Percentiles rank a stretch among this genome's conserved stretches.
These are phyloP conservation scores for Trichoderma orchidacearum DNA, from an alignment of 495 filamentous ascomycete species.

Conservation along the genomic window DNA sequence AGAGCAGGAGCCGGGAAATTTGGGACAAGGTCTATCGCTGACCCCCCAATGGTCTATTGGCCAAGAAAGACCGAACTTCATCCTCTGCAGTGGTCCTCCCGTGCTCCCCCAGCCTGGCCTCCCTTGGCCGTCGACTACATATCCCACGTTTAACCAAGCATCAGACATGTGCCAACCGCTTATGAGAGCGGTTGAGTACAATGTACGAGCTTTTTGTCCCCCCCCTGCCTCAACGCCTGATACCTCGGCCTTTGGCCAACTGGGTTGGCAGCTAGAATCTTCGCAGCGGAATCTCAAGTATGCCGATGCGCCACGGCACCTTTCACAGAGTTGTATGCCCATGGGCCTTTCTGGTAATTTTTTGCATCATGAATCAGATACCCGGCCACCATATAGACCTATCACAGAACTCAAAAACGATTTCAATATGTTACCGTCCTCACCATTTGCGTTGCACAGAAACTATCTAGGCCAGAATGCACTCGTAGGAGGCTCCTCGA, in stretches of 20 bases:
- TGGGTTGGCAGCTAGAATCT: neutral
- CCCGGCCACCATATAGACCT: neutral
- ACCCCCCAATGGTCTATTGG: neutral
- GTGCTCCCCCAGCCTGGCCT: neutral
- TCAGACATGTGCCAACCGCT: neutral
- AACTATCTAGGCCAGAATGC: neutral
- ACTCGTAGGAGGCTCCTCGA: neutral
- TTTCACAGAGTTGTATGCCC: neutral
- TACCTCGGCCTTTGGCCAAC: neutral
- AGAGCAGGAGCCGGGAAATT: neutral
- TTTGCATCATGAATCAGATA: neutral
- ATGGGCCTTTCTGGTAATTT: neutral
- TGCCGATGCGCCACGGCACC: neutral
- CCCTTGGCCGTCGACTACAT: neutral
- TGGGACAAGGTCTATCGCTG: neutral
- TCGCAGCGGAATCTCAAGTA: neutral
- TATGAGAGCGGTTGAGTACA: neutral
- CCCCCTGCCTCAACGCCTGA: neutral
- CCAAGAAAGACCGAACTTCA: neutral
- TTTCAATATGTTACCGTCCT: neutral
- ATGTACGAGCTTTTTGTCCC: conserved; percentile 1
- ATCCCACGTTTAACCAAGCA: neutral
- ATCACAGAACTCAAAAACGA: neutral
- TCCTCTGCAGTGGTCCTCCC: neutral
- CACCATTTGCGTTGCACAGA: neutral